Evolutionary conservation across 495 filamentous ascomycete genomes (phyloP).

Genomic region (Lepidopterella palustris): DNA sequence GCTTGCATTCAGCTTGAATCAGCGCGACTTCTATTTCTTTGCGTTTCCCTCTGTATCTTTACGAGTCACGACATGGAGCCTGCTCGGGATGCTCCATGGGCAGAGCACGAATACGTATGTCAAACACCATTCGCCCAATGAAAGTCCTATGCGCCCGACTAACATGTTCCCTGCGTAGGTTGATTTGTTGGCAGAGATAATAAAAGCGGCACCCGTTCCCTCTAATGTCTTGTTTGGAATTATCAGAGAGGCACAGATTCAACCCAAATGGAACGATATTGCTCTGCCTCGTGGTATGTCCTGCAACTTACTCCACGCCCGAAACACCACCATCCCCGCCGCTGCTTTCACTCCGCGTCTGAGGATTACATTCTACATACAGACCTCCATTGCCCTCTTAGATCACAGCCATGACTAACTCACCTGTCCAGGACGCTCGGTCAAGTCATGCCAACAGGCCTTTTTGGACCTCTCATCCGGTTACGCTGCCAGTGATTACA

Average conservation of each 20-base stretch:
- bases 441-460: constrained; percentile 37
- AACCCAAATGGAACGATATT: constrained; percentile 52
- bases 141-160: constrained; percentile 6
- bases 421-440: constrained; percentile 37
- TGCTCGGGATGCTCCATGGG: constrained; percentile 40
- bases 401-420: constrained; percentile 5
- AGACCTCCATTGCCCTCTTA: not conserved
- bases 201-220: constrained; percentile 51
- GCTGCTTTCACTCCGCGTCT: constrained; percentile 6
- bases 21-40: not conserved
- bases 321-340: not conserved
- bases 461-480: constrained; percentile 28
- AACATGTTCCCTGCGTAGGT: constrained; percentile 23
- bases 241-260: constrained; percentile 45
- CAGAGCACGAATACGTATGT: constrained; percentile 50
- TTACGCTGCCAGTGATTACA: constrained; percentile 10
- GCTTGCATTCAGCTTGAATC: not conserved
- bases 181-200: constrained; percentile 55
- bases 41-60: not conserved
- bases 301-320: constrained; percentile 9
- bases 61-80: constrained; percentile 1
- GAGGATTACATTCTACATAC: not conserved
- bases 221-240: constrained; percentile 46
- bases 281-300: constrained; percentile 48
- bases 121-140: constrained; percentile 8